These are phyloP conservation scores for Salicornia ramosissima DNA, from an alignment of 148 eudicot species.

Conservation along the genomic window DNA sequence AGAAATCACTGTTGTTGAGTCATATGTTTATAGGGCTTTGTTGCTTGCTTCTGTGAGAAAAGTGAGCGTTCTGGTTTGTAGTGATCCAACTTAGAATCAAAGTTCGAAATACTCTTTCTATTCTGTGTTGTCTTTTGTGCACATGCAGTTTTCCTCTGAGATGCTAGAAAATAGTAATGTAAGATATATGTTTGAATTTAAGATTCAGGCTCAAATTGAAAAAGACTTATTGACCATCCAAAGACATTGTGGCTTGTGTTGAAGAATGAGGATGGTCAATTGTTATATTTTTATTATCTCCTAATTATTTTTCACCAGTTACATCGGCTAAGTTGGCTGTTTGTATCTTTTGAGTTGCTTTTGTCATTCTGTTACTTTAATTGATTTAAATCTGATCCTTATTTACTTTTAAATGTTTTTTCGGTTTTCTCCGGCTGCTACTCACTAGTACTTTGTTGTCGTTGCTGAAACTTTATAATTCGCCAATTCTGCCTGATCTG, in stretches of 20 bases:
- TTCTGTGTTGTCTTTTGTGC: neutral
- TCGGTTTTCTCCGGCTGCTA: no score
- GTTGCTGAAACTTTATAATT: no score
- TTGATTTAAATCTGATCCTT: no score
- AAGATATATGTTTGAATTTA: no score
- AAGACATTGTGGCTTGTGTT: neutral
- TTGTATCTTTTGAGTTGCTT: neutral
- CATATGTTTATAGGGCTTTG: neutral
- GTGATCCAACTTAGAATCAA: neutral
- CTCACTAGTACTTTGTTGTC: no score
- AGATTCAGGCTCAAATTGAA: neutral
- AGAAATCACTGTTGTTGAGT: neutral
- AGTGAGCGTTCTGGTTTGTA: no score
- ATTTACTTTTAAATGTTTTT: no score
- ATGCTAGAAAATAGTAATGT: no score
- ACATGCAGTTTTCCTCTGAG: neutral
- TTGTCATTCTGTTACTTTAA: neutral
- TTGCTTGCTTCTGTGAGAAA: neutral
- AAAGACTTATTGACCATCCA: neutral
- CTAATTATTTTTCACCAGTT: neutral
- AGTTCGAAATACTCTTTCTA: neutral
- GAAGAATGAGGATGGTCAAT: neutral
- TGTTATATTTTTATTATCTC: neutral
- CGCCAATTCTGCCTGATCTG: no score
- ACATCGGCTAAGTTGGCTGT: neutral